These are phyloP conservation scores for Metschnikowia rubicola DNA, from an alignment of 805 yeast species.

Conservation along the genomic window DNA sequence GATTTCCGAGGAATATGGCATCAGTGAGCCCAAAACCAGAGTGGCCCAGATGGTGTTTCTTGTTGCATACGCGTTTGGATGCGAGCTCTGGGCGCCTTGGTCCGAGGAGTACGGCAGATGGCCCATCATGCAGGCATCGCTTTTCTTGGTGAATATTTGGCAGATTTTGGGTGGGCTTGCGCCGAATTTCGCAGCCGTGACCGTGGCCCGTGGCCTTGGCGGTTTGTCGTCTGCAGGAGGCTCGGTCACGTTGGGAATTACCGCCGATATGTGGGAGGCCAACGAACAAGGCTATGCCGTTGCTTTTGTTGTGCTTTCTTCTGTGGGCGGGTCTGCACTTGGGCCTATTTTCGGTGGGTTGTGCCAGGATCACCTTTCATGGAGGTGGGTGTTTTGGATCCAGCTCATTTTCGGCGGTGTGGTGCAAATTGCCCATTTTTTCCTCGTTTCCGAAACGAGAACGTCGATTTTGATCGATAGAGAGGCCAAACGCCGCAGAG, in stretches of 20 bases:
- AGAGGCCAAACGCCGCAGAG: slow-evolving; percentile 35
- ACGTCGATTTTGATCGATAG: slow-evolving; percentile 31
- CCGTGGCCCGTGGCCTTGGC: slow-evolving; percentile 27
- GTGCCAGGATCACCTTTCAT: slow-evolving; percentile 18
- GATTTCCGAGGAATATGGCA: slow-evolving; percentile 22
- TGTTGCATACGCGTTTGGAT: slow-evolving; percentile 30
- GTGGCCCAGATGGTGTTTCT: slow-evolving; percentile 30
- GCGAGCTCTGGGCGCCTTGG: slow-evolving; percentile 37
- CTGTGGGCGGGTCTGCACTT: slow-evolving; percentile 30
- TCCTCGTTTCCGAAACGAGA: slow-evolving; percentile 36
- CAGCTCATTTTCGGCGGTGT: slow-evolving; percentile 36
- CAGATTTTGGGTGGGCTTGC: slow-evolving; percentile 31
- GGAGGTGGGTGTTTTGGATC: slow-evolving; percentile 30
- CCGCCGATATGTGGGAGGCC: slow-evolving; percentile 34
- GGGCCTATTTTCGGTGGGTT: slow-evolving; percentile 31
- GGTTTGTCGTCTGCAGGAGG: slow-evolving; percentile 34
- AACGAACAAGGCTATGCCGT: slow-evolving; percentile 32
- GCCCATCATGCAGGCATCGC: slow-evolving; percentile 31
- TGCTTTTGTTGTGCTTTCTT: slow-evolving; percentile 30
- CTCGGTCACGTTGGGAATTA: slow-evolving; percentile 32
- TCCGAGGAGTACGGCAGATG: slow-evolving; percentile 34
- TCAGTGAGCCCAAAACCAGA: slow-evolving; percentile 23
- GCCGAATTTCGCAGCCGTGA: slow-evolving; percentile 26
- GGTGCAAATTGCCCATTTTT: slow-evolving; percentile 31
- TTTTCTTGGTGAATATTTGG: slow-evolving; percentile 31